phyloP scores from a whole-genome alignment of 768 basidiomycete species.

The Amanita thiersii region DNA sequence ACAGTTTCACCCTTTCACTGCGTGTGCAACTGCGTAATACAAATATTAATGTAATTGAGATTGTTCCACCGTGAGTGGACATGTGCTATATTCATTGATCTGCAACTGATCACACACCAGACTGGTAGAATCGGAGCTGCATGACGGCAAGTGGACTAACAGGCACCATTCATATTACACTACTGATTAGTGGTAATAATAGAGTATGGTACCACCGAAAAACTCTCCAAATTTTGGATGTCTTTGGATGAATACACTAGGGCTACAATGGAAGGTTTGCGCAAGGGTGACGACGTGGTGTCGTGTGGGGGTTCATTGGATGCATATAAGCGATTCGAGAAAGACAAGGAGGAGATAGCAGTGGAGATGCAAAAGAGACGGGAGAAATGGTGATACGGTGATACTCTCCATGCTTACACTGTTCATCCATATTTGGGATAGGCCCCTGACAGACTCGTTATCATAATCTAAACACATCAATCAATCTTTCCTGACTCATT shows the following conservation, averaged over 20 bases:
- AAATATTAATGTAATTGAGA: conserved; percentile 46
- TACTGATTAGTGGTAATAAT: background rate
- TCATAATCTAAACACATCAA: too few species aligned
- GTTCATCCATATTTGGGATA: too few species aligned
- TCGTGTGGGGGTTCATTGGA: background rate
- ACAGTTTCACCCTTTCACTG: conserved; percentile 41
- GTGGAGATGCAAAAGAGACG: background rate
- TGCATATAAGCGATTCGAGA: conserved; percentile 4
- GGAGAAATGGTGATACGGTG: conserved; percentile 1
- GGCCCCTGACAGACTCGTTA: too few species aligned
- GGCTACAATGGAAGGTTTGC: conserved; percentile 5
- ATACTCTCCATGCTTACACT: too few species aligned
- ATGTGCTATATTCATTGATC: background rate
- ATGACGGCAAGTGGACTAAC: background rate
- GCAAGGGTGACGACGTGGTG: background rate
- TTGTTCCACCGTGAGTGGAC: conserved; percentile 46
- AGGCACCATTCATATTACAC: background rate
- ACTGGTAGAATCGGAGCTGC: conserved; percentile 8
- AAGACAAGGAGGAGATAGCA: conserved; percentile 1
- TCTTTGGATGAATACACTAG: conserved; percentile 5
- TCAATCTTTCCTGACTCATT: conserved; percentile 1
- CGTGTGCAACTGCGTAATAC: conserved; percentile 37
- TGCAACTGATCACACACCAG: background rate
- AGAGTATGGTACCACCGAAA: conserved; percentile 1
- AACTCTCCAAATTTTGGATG: conserved; percentile 6